Percentiles rank a stretch among this genome's conserved stretches.
phyloP scores from a whole-genome alignment of 164 flowering plant genomes.

The Warburgia ugandensis region DNA sequence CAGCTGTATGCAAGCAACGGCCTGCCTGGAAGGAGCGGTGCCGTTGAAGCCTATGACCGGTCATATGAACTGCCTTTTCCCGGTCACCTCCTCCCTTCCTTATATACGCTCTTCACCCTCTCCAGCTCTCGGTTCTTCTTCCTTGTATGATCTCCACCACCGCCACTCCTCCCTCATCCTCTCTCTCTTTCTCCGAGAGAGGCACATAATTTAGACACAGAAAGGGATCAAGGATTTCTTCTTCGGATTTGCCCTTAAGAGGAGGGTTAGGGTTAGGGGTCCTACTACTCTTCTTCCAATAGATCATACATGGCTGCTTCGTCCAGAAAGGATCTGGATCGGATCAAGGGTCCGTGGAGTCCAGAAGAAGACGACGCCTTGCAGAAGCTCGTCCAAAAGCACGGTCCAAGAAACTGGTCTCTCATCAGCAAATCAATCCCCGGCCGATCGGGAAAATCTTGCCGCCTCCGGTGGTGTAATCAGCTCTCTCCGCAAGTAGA shows the following conservation, averaged over 20 bases:
- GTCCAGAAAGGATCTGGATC: constrained; percentile 41
- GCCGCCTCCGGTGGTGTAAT: constrained; percentile 90
- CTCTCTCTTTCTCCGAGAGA: background rate
- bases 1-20: constrained; percentile 16
- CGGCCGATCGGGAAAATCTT: constrained; percentile 88
- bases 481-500: constrained; percentile 88
- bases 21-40: constrained; percentile 39
- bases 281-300: no score
- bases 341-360: constrained; percentile 97
- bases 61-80: background rate
- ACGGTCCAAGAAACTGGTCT: constrained; percentile 91
- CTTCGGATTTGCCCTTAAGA: no score
- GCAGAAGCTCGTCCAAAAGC: constrained; percentile 48
- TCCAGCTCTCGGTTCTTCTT: no score
- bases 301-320: background rate
- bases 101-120: no score
- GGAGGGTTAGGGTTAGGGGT: no score
- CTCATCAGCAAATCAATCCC: constrained; percentile 75
- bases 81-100: background rate
- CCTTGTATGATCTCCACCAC: no score
- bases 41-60: constrained; percentile 6
- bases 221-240: no score
- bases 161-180: background rate
- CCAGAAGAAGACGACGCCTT: constrained; percentile 83
- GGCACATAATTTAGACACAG: no score